A percentile compares a stretch with the other conserved stretches of the same genome.
phyloP scores from a whole-genome alignment of 2,329 filamentous ascomycete genomes.

The Alternaria triticimaculans region DNA sequence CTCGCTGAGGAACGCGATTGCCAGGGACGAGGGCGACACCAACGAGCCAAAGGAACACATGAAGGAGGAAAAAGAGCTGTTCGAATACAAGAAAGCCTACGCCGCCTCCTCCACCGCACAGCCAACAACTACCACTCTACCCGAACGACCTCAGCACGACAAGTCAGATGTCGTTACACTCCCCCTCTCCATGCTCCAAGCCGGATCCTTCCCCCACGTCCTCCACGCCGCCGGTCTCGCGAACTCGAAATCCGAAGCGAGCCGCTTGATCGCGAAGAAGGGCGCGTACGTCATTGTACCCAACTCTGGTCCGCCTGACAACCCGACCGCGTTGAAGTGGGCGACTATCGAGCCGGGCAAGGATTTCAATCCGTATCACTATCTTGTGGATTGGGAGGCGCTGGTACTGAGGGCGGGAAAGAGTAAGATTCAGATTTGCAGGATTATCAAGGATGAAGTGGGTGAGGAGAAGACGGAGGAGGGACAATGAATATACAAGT shows the following conservation, averaged over 20 bases:
- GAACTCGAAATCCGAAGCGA: slow-evolving; percentile 62
- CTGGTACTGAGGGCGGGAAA: slow-evolving; percentile 66
- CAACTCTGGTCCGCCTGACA: slow-evolving; percentile 52
- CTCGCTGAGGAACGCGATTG: slow-evolving; percentile 30
- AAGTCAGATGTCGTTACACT: slow-evolving; percentile 64
- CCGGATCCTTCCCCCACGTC: slow-evolving; percentile 64
- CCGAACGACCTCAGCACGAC: slow-evolving; percentile 10
- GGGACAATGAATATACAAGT: neutral
- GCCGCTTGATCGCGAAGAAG: slow-evolving; percentile 62
- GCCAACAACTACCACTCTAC: too few relatives aligned
- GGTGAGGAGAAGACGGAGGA: neutral
- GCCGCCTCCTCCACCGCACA: slow-evolving; percentile 23
- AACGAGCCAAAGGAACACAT: neutral
- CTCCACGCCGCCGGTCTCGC: slow-evolving; percentile 67
- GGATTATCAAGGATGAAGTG: slow-evolving; percentile 60
- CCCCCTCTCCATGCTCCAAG: slow-evolving; percentile 62
- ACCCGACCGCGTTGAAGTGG: slow-evolving; percentile 62
- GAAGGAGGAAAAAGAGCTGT: slow-evolving; percentile 20
- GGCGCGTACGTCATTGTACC: slow-evolving; percentile 64
- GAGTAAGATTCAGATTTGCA: slow-evolving; percentile 65
- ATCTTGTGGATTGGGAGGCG: slow-evolving; percentile 62
- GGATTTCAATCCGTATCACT: slow-evolving; percentile 64
- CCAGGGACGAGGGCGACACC: slow-evolving; percentile 1
- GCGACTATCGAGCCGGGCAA: slow-evolving; percentile 68
- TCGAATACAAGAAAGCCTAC: slow-evolving; percentile 37